Conservation (phyloP, 306 rosid genomes). For the Malus sylvestris region DNA sequence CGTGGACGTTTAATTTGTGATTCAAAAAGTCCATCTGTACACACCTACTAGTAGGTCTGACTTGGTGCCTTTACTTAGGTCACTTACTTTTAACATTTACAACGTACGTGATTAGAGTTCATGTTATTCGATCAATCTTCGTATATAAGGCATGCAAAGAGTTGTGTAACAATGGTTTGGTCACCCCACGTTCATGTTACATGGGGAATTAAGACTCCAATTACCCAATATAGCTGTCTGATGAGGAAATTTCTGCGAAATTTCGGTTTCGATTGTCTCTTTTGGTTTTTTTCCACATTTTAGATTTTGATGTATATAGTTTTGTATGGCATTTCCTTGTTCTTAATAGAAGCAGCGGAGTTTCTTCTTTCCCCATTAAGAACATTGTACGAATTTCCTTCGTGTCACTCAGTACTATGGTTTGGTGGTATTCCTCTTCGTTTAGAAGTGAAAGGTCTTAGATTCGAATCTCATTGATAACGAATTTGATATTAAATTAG, state of each 20-base stretch:
- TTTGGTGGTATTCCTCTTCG: too few relatives aligned
- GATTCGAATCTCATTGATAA: too few relatives aligned
- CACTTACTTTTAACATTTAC: background rate
- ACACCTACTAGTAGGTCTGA: conserved; percentile 6
- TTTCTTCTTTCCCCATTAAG: background rate
- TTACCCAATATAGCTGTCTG: background rate
- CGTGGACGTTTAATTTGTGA: background rate
- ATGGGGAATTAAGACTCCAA: background rate
- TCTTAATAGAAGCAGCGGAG: background rate
- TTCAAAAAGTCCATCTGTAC: conserved; percentile 8
- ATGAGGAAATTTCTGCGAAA: background rate
- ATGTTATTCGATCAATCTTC: background rate
- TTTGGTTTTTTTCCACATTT: background rate
- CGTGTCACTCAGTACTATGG: too few relatives aligned
- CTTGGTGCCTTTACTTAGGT: background rate
- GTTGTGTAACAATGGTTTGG: background rate
- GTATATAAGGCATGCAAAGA: background rate
- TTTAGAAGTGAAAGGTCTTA: too few relatives aligned
- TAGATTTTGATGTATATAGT: background rate
- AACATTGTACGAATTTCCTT: background rate
- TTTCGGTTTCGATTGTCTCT: background rate
- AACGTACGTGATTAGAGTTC: background rate
- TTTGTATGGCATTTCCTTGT: background rate
- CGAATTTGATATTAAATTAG: too few relatives aligned
- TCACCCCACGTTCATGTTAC: background rate